Evolutionary conservation across 768 basidiomycete genomes (phyloP).

Genomic region (Mycena metata): DNA sequence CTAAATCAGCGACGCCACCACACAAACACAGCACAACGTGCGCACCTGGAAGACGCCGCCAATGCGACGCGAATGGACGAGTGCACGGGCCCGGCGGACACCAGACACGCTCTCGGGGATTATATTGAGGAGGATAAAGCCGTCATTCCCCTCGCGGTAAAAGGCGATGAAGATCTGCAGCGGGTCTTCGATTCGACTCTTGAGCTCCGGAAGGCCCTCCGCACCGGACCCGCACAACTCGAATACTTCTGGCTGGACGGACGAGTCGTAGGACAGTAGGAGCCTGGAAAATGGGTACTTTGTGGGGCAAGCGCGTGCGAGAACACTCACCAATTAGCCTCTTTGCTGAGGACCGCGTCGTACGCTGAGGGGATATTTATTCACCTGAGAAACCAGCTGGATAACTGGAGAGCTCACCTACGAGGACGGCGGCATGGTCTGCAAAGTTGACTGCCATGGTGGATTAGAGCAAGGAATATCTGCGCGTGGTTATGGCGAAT

Average conservation of each 20-base stretch:
- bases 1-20: slow-evolving; percentile 21
- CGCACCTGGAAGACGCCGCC: slow-evolving; percentile 61
- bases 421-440: slow-evolving; percentile 13
- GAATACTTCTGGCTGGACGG: slow-evolving; percentile 53
- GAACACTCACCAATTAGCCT: slow-evolving; percentile 41
- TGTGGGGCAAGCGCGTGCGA: slow-evolving; percentile 1
- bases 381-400: not conserved
- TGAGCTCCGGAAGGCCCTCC: slow-evolving; percentile 61
- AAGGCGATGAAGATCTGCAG: slow-evolving; percentile 60
- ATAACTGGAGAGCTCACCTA: not conserved
- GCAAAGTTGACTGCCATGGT: slow-evolving; percentile 28
- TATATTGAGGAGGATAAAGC: slow-evolving; percentile 60
- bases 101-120: slow-evolving; percentile 58
- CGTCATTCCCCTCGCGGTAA: slow-evolving; percentile 56
- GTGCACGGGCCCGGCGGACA: slow-evolving; percentile 56
- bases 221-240: slow-evolving; percentile 55
- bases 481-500: not conserved
- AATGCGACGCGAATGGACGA: slow-evolving; percentile 63
- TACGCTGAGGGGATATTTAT: slow-evolving; percentile 26
- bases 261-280: slow-evolving; percentile 26
- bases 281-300: slow-evolving; percentile 31
- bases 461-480: not conserved
- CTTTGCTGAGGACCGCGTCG: slow-evolving; percentile 36
- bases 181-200: slow-evolving; percentile 56
- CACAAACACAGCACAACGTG: not conserved